phyloP scores from a whole-genome alignment of 805 yeast species.

The Diddensiella caesifluorescens region DNA sequence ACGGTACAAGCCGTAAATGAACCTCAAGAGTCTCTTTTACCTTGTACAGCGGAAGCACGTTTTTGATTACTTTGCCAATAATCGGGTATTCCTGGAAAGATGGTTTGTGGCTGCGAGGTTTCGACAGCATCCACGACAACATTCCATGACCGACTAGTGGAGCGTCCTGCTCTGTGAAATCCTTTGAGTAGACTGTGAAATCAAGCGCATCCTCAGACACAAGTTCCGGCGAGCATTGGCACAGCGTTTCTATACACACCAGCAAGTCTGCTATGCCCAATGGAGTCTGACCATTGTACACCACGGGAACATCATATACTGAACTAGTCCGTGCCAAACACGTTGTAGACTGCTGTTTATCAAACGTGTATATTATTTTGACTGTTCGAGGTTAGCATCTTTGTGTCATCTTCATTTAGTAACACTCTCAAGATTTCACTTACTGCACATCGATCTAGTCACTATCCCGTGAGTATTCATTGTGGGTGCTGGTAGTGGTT shows the following conservation, averaged over 20 bases:
- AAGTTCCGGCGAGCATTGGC: slow-evolving; percentile 35
- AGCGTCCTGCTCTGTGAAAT: slow-evolving; percentile 34
- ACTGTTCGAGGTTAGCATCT: no score
- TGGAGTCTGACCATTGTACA: slow-evolving; percentile 19
- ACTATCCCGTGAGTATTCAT: slow-evolving; percentile 3
- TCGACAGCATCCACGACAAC: slow-evolving; percentile 24
- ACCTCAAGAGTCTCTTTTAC: slow-evolving; percentile 29
- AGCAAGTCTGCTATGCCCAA: slow-evolving; percentile 32
- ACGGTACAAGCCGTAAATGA: slow-evolving; percentile 26
- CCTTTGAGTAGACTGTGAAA: slow-evolving; percentile 37
- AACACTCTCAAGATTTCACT: background rate
- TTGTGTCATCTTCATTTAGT: no score
- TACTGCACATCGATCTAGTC: slow-evolving; percentile 7
- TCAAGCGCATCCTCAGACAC: slow-evolving; percentile 29
- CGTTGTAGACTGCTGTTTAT: slow-evolving; percentile 28
- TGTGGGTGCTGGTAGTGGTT: no score
- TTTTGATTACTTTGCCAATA: slow-evolving; percentile 26
- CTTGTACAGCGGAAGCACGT: slow-evolving; percentile 23
- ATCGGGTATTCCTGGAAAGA: slow-evolving; percentile 6
- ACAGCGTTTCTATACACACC: slow-evolving; percentile 32
- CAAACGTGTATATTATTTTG: slow-evolving; percentile 36
- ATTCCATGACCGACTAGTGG: slow-evolving; percentile 40
- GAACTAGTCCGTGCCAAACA: slow-evolving; percentile 32
- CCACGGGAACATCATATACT: slow-evolving; percentile 24
- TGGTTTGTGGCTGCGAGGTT: slow-evolving; percentile 3